phyloP scores from a whole-genome alignment of 257 asterid species.

The Fraxinus quadrangulata region DNA sequence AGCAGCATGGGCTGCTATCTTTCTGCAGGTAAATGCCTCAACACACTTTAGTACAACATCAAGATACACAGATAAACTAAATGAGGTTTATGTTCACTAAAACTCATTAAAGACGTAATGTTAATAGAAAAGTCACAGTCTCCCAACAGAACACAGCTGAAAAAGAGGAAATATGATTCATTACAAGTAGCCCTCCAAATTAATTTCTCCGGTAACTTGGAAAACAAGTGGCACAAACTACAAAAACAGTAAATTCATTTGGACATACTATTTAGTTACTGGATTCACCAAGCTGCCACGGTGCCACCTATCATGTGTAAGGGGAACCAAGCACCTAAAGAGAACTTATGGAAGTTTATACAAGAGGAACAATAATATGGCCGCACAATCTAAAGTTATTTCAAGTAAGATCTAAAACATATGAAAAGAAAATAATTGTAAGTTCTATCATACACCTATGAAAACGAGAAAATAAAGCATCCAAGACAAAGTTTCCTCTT shows the following conservation, averaged over 20 bases:
- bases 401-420: neutral
- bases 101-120: neutral
- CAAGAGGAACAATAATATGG: neutral
- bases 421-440: neutral
- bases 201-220: neutral
- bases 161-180: neutral
- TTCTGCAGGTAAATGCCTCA: slow-evolving; percentile 47
- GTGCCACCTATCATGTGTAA: neutral
- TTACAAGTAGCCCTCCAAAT: neutral
- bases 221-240: neutral
- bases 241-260: neutral
- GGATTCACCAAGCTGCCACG: neutral
- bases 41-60: neutral
- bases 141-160: neutral
- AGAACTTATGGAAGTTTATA: neutral
- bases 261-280: neutral
- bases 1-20: slow-evolving; percentile 54
- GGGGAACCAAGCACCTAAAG: neutral
- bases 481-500: neutral
- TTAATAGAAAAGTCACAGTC: neutral
- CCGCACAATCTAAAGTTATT: neutral
- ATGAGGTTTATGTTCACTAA: neutral
- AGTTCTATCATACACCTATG: neutral
- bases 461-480: neutral
- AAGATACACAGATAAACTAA: neutral